phyloP scores from a whole-genome alignment of 2,329 filamentous ascomycete genomes.

The Stemphylium vesicarium region DNA sequence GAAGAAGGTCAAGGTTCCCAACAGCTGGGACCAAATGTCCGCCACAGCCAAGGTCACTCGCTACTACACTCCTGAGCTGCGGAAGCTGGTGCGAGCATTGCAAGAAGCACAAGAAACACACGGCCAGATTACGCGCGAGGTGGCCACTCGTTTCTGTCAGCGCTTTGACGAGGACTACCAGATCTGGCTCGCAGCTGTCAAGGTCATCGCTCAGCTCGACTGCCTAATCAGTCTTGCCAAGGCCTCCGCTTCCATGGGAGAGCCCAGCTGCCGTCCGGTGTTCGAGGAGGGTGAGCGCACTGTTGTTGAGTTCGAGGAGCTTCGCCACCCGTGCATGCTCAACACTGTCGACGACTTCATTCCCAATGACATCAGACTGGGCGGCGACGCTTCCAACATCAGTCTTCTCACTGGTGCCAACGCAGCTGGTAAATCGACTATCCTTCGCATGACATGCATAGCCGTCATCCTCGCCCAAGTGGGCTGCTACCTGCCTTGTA shows the following conservation, averaged over 20 bases:
- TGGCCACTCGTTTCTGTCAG: slow-evolving; percentile 80
- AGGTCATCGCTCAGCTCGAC: slow-evolving; percentile 89
- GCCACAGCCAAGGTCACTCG: slow-evolving; percentile 88
- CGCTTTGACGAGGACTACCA: slow-evolving; percentile 88
- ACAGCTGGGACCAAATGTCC: slow-evolving; percentile 94
- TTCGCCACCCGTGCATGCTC: slow-evolving; percentile 94
- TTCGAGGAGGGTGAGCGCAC: slow-evolving; percentile 87
- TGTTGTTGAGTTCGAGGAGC: slow-evolving; percentile 87
- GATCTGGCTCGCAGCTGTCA: slow-evolving; percentile 87
- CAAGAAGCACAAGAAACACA: slow-evolving; percentile 96
- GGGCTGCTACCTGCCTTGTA: slow-evolving; percentile 87
- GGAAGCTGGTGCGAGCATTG: slow-evolving; percentile 79
- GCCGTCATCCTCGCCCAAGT: slow-evolving; percentile 98
- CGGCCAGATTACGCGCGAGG: slow-evolving; percentile 86
- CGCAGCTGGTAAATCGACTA: slow-evolving; percentile 94
- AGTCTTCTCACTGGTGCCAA: slow-evolving; percentile 94
- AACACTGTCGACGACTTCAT: slow-evolving; percentile 93
- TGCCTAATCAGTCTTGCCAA: slow-evolving; percentile 93
- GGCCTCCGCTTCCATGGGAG: slow-evolving; percentile 80
- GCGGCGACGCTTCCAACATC: slow-evolving; percentile 81
- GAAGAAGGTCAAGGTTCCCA: slow-evolving; percentile 83
- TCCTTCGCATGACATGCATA: slow-evolving; percentile 94
- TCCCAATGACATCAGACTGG: slow-evolving; percentile 89
- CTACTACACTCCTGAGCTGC: slow-evolving; percentile 89
- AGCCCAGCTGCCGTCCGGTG: slow-evolving; percentile 85